Conservation (phyloP, 257 asterid genomes). For the Linaria vulgaris region DNA sequence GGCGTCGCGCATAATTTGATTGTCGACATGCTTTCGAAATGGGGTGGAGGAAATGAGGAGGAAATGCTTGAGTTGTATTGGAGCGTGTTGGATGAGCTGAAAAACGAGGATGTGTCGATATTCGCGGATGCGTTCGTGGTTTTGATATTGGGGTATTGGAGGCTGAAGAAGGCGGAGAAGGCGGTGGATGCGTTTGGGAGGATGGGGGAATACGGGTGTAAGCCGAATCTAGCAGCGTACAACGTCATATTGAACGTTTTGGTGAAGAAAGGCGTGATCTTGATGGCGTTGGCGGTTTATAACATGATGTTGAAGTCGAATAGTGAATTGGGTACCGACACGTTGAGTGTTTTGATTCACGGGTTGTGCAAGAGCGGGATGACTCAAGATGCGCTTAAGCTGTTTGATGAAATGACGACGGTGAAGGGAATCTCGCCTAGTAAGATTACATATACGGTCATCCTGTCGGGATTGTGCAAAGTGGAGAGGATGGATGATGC, state of each 20-base stretch:
- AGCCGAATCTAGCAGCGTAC: conserved; percentile 56
- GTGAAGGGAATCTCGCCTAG: conserved; percentile 55
- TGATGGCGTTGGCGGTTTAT: conserved; percentile 71
- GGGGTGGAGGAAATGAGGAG: conserved; percentile 23
- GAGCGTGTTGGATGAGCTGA: conserved; percentile 63
- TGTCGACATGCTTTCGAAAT: conserved; percentile 34
- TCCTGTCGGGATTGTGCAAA: conserved; percentile 75
- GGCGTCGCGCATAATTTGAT: background rate
- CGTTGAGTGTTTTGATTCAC: conserved; percentile 65
- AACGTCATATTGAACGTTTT: conserved; percentile 59
- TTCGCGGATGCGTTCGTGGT: conserved; percentile 55
- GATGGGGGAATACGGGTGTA: conserved; percentile 73
- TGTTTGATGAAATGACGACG: conserved; percentile 79
- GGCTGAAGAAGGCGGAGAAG: conserved; percentile 55
- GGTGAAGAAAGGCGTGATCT: conserved; percentile 48
- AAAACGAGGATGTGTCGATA: conserved; percentile 25
- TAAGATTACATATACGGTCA: conserved; percentile 55
- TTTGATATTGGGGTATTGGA: conserved; percentile 70
- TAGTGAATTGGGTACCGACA: conserved; percentile 39
- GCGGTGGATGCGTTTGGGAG: conserved; percentile 75
- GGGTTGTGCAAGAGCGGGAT: conserved; percentile 74
- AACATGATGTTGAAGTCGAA: conserved; percentile 71
- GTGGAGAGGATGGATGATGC: conserved; percentile 62
- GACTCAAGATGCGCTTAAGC: conserved; percentile 50
- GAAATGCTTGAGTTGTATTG: conserved; percentile 67